Evolutionary conservation across 768 basidiomycete genomes (phyloP), one percentile per base, ranked within the genome.

Genomic region (Amanita polypyramis): DNA sequence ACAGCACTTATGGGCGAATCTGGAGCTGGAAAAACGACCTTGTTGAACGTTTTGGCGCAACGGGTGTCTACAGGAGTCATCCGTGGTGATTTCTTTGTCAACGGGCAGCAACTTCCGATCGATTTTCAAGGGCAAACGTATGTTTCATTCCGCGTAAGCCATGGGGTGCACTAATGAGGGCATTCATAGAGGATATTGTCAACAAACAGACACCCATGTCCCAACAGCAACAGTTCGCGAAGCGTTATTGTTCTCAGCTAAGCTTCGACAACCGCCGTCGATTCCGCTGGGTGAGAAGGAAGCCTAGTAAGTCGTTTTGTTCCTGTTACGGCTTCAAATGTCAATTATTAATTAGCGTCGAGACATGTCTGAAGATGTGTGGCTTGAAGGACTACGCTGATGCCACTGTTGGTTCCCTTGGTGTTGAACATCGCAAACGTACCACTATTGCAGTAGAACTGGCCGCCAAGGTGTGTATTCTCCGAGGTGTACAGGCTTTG

Each of bases 401-500:
- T 52, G 81, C 79, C 5, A 71, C 78, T 55, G 76, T 85, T 12
- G 79, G 77, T 10, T 74, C 76, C 61, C 67, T 85, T 2, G 75
- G 77, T 2, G 75, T 85, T 19, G 85, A 90, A 54, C 76, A 82
- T 51, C 73, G 78, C 43, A 94, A 92, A 65, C 74, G 89, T 6
- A 80, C 86, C 0, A 93, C 89, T 0, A 93, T 93, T 50, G 90
- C 77, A 20, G 89, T 92, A 27, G 89, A 92, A 60, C 70, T 94
- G 7, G 89, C 88, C 39, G 86, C 89, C 5, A 92, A 90, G 64
- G 79, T 90, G 60, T 45, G 12, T 12, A 14, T 19, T 12, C 35
- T 14, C 2, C 17, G 12, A 3, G 5, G 27, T 4, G 12, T 5
- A 5, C n/a, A 14, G 9, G 14, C 8, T 20, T 27, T 29, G 23